Base-by-base conservation (phyloP, 2,329 filamentous ascomycete genomes). In the Coniochaeta hoffmannii region DNA sequence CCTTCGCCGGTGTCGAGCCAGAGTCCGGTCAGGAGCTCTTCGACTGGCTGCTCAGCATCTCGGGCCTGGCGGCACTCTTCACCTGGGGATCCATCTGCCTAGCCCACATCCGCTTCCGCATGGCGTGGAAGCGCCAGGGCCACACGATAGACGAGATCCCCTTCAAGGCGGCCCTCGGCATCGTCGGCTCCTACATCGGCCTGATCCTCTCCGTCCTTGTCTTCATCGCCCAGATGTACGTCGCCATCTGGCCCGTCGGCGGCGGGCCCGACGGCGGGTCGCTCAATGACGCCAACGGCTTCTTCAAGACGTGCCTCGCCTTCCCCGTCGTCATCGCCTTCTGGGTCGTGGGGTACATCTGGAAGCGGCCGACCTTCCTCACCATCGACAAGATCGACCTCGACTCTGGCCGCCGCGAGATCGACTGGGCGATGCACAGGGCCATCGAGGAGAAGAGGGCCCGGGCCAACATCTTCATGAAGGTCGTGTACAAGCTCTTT, bases 41-140 rank as follows among this genome's bases (percentile, higher is more conserved):
- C 57, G 73, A 78, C 63, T 89, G 86, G 86, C 76, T 89, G 4
- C 75, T 82, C 26, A 81, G 85, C 8, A 72, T 89, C 14, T 86
- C 83, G 0, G 85, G 82, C 53, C 73, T 89, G 5, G 79, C 81
- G 11, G 80, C 82, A 10, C 75, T 89, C 46, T 87, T 87, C 66
- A 84, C 84, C 12, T 89, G 85, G 85, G 84, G 79, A 17, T 86
- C 82, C 38, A 87, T 88, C 62, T 87, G 84, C 62, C 70, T 86
- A 3, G 77, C 83, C 2, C 86, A 89, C 63, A 87, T 89, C 64
- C 83, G 86, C 22, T 87, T 88, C 76, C 82, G 86, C 35, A 64
- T 68, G 2, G 86, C 84, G 0, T 89, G 85, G 86, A 73, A 71
- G 28, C 68, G 75, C 30, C 77, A 85, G 44, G 82, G 83, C 17